Percentiles rank a stretch among this genome's conserved stretches.
Evolutionary conservation across 1,139 yeast genomes (phyloP).

Genomic region (Ogataea hybrid): DNA sequence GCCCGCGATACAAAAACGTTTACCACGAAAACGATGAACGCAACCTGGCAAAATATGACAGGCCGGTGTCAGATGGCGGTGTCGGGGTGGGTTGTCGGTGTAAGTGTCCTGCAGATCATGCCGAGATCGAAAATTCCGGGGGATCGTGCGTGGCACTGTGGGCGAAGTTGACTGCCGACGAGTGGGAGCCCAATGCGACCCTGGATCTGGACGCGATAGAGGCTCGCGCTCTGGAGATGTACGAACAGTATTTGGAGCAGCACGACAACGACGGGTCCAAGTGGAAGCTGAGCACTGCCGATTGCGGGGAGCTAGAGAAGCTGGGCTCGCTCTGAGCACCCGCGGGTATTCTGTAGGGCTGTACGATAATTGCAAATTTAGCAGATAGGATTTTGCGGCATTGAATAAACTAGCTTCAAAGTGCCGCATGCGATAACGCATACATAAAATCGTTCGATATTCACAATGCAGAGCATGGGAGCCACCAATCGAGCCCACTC

Average conservation of each 20-base stretch:
- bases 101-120: slow-evolving; percentile 58
- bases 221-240: slow-evolving; percentile 29
- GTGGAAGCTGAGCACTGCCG: slow-evolving; percentile 27
- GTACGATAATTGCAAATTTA: background rate
- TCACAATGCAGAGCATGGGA: no score
- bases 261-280: slow-evolving; percentile 22
- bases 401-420: no score
- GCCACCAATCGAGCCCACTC: no score
- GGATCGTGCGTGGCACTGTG: slow-evolving; percentile 57
- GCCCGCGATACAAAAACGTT: slow-evolving; percentile 27
- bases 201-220: slow-evolving; percentile 36
- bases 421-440: no score
- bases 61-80: slow-evolving; percentile 16
- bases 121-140: slow-evolving; percentile 54
- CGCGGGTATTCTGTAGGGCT: background rate
- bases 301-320: slow-evolving; percentile 18
- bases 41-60: slow-evolving; percentile 46
- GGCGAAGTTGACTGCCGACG: slow-evolving; percentile 45
- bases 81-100: slow-evolving; percentile 86
- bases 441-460: no score
- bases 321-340: background rate
- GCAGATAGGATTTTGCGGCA: background rate
- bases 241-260: slow-evolving; percentile 21
- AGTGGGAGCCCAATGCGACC: slow-evolving; percentile 19
- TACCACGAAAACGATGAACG: slow-evolving; percentile 32